Percentiles rank a stretch among this genome's conserved stretches.
These are phyloP conservation scores for Talaromyces sp. DNA, from an alignment of 2,329 filamentous ascomycete species.

Conservation along the genomic window DNA sequence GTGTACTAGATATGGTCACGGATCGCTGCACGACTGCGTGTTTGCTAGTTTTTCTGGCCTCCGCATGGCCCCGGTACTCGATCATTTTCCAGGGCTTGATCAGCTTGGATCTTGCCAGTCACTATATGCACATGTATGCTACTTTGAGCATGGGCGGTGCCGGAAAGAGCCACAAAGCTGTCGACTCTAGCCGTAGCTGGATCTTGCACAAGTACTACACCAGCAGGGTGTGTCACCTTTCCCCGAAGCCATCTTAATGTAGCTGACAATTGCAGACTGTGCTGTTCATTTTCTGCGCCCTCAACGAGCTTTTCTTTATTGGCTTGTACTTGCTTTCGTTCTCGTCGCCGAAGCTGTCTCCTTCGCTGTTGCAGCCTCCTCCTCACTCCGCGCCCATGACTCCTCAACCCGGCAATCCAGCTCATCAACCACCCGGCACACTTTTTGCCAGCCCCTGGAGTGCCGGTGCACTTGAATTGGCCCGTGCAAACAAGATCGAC, in stretches of 20 bases:
- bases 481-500: slow-evolving; percentile 89
- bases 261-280: slow-evolving; percentile 60
- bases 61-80: slow-evolving; percentile 89
- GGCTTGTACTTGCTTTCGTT: slow-evolving; percentile 96
- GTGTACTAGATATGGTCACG: slow-evolving; percentile 97
- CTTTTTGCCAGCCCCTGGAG: slow-evolving; percentile 88
- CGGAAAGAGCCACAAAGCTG: slow-evolving; percentile 83
- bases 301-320: slow-evolving; percentile 98
- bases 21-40: slow-evolving; percentile 96
- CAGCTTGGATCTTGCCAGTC: slow-evolving; percentile 85
- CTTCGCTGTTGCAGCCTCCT: slow-evolving; percentile 68
- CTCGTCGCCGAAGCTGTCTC: slow-evolving; percentile 82
- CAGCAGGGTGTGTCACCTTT: slow-evolving; percentile 68
- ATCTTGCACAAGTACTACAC: slow-evolving; percentile 94
- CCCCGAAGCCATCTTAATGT: not conserved
- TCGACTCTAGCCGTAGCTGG: slow-evolving; percentile 83
- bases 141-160: slow-evolving; percentile 82
- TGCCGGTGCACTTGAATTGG: slow-evolving; percentile 86
- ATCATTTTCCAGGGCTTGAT: slow-evolving; percentile 94
- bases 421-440: slow-evolving; percentile 55
- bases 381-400: slow-evolving; percentile 52
- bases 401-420: slow-evolving; percentile 65
- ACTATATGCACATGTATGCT: slow-evolving; percentile 99
- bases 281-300: slow-evolving; percentile 80
- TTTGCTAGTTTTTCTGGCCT: slow-evolving; percentile 88